Conservation (phyloP, 192 early-diverging fungal species). For the Helicostylum pulchrum region DNA sequence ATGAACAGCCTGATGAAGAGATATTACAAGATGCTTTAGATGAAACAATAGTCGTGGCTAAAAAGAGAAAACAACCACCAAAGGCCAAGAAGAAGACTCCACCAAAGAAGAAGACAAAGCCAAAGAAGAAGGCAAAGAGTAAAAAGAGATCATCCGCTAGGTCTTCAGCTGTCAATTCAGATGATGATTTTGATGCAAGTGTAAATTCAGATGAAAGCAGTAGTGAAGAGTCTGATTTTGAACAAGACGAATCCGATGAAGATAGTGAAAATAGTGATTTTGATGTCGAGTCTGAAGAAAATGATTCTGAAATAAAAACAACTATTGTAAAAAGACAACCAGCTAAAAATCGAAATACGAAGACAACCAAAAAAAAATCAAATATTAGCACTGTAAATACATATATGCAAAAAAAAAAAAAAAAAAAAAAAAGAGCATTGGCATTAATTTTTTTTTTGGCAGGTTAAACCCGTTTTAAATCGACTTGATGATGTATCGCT, state of each 20-base stretch:
- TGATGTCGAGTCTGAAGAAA: not conserved
- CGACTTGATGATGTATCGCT: not conserved
- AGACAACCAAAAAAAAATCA: not conserved
- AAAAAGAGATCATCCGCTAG: not conserved
- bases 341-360: not conserved
- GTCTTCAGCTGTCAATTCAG: not conserved
- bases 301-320: not conserved
- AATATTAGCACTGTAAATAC: not conserved
- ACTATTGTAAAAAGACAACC: not conserved
- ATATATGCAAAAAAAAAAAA: not conserved
- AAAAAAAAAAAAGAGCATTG: no score
- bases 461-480: not conserved
- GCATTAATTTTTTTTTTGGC: not conserved
- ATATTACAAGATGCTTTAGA: not conserved
- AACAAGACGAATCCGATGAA: not conserved
- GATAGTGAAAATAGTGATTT: not conserved
- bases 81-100: not conserved
- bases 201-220: not conserved
- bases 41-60: not conserved
- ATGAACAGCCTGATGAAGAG: not conserved
- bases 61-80: not conserved
- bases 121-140: not conserved
- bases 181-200: not conserved
- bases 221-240: not conserved
- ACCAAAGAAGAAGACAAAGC: not conserved